Conservation (phyloP, 371 early-diverging fungal genomes). For the Lichtheimia ornata region DNA sequence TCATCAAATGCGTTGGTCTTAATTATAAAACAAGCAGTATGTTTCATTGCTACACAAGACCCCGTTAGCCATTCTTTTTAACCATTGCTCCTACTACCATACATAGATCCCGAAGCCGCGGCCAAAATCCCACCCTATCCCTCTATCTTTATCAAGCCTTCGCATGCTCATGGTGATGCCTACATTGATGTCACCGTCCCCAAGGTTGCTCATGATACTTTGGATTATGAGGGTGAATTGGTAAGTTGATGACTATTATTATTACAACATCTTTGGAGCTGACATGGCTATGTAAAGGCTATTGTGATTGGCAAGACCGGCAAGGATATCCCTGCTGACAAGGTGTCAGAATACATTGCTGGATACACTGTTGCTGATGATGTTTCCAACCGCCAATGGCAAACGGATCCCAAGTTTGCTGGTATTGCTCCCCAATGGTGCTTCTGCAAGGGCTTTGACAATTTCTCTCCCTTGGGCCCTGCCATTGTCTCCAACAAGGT, state of each 20-base stretch:
- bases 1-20: slow-evolving; percentile 60
- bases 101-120: slow-evolving; percentile 24
- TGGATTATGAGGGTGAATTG: slow-evolving; percentile 64
- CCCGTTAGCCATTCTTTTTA: not conserved
- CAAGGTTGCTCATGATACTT: slow-evolving; percentile 41
- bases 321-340: slow-evolving; percentile 43
- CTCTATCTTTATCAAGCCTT: slow-evolving; percentile 59
- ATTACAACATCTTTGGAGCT: too few species aligned
- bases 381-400: slow-evolving; percentile 60
- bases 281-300: slow-evolving; percentile 7
- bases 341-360: slow-evolving; percentile 54
- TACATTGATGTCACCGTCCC: slow-evolving; percentile 50
- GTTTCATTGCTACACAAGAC: not conserved
- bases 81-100: not conserved
- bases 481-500: slow-evolving; percentile 43
- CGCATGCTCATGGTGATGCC: slow-evolving; percentile 43
- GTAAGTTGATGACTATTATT: not conserved
- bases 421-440: slow-evolving; percentile 54
- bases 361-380: slow-evolving; percentile 68
- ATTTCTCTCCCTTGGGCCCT: slow-evolving; percentile 63
- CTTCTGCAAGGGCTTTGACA: slow-evolving; percentile 65
- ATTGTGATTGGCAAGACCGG: slow-evolving; percentile 61
- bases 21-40: slow-evolving; percentile 50
- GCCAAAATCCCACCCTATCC: slow-evolving; percentile 32
- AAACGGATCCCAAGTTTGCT: slow-evolving; percentile 36